A percentile compares a stretch with the other conserved stretches of the same genome.
Conservation (phyloP, 208 protist genomes). For the Crithidia thermophila region DNA sequence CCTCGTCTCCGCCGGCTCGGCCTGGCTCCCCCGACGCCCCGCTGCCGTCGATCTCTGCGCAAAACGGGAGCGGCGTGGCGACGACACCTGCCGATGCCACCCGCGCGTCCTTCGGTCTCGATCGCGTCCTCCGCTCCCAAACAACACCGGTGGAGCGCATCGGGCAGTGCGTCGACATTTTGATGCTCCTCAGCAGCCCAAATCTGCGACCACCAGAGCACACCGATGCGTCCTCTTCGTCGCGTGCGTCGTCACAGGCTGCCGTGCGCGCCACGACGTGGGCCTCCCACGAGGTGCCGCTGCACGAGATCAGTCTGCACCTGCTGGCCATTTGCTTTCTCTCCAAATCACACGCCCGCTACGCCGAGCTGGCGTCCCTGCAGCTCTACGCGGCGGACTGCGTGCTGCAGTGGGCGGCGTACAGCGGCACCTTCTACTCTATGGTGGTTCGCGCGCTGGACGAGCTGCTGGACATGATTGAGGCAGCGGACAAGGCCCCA, state of each 20-base stretch:
- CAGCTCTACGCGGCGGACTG: conserved; percentile 69
- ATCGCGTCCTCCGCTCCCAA: conserved; percentile 19
- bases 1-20: not conserved
- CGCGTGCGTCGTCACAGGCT: conserved; percentile 25
- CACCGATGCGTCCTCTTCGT: conserved; percentile 24
- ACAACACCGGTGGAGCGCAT: conserved; percentile 49
- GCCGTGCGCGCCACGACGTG: conserved; percentile 67
- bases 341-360: conserved; percentile 23
- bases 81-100: not conserved
- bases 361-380: conserved; percentile 38
- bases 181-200: conserved; percentile 68
- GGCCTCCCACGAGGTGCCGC: conserved; percentile 48
- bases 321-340: conserved; percentile 53
- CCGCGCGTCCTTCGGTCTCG: conserved; percentile 7
- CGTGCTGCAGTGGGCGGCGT: conserved; percentile 65
- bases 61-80: not conserved
- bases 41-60: not conserved
- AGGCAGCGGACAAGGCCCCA: not conserved
- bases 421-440: conserved; percentile 67
- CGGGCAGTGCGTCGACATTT: conserved; percentile 74
- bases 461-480: conserved; percentile 31
- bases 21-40: not conserved
- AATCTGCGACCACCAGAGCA: conserved; percentile 56
- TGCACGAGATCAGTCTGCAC: conserved; percentile 52
- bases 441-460: conserved; percentile 60